phyloP scores from a whole-genome alignment of 495 filamentous ascomycete species.

The Hypoxylon fragiforme region DNA sequence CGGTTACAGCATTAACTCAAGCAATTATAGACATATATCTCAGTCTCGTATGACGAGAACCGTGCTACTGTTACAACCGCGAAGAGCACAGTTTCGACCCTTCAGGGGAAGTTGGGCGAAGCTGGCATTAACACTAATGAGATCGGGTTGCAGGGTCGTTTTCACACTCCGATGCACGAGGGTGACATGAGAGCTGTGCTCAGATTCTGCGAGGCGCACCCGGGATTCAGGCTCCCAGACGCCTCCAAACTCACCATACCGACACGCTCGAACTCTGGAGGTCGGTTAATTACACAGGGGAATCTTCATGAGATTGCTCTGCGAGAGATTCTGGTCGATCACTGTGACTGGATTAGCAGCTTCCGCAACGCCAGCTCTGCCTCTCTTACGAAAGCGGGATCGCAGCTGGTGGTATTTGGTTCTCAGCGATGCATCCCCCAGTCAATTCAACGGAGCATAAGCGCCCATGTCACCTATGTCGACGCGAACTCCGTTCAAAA shows the following conservation, averaged over 20 bases:
- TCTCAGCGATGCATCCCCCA: slow-evolving; percentile 47
- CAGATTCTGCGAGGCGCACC: slow-evolving; percentile 29
- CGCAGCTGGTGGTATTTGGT: slow-evolving; percentile 44
- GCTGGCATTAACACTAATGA: slow-evolving; percentile 39
- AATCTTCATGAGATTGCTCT: slow-evolving; percentile 37
- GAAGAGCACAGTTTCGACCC: slow-evolving; percentile 16
- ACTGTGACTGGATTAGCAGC: slow-evolving; percentile 43
- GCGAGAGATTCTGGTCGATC: slow-evolving; percentile 42
- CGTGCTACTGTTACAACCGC: slow-evolving; percentile 41
- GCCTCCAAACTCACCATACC: slow-evolving; percentile 32
- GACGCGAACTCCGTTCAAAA: slow-evolving; percentile 14
- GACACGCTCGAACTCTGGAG: slow-evolving; percentile 37
- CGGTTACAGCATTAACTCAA: neutral
- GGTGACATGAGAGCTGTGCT: slow-evolving; percentile 6
- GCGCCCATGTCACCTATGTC: slow-evolving; percentile 31
- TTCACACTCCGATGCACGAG: slow-evolving; percentile 31
- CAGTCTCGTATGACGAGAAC: slow-evolving; percentile 45
- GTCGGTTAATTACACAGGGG: slow-evolving; percentile 11
- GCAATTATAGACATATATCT: slow-evolving; percentile 44
- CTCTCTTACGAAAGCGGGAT: slow-evolving; percentile 11
- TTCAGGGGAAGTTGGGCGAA: slow-evolving; percentile 33
- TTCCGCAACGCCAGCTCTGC: slow-evolving; percentile 30
- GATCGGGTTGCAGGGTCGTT: slow-evolving; percentile 42
- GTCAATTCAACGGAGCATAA: slow-evolving; percentile 31
- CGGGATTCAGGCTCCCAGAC: slow-evolving; percentile 42